A percentile compares a stretch with the other conserved stretches of the same genome.
Conservation (phyloP, 805 yeast species). For the Wickerhamiella occidentalis region DNA sequence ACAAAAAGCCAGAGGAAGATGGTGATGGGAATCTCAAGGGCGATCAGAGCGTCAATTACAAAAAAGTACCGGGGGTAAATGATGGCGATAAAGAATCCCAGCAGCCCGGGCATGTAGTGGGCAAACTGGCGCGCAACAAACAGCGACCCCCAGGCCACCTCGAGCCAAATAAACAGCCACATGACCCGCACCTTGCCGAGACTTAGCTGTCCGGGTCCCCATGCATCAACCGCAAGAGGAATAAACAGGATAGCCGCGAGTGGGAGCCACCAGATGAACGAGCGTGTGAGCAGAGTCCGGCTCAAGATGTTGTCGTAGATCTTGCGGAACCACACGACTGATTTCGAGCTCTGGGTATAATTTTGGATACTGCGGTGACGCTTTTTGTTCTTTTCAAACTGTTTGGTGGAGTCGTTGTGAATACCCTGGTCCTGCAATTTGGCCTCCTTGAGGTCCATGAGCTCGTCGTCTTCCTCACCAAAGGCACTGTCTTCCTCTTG, state of each 20-base stretch:
- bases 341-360: slow-evolving; percentile 14
- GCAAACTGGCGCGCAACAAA: slow-evolving; percentile 27
- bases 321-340: slow-evolving; percentile 15
- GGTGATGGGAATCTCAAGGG: slow-evolving; percentile 28
- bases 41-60: slow-evolving; percentile 25
- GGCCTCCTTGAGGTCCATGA: slow-evolving; percentile 19
- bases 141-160: slow-evolving; percentile 30
- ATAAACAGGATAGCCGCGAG: slow-evolving; percentile 29
- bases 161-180: slow-evolving; percentile 34
- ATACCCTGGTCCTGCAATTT: slow-evolving; percentile 14
- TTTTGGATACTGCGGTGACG: slow-evolving; percentile 18
- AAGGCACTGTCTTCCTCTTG: slow-evolving; percentile 12
- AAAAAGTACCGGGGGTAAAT: slow-evolving; percentile 26
- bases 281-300: slow-evolving; percentile 25
- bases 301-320: slow-evolving; percentile 16
- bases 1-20: slow-evolving; percentile 28
- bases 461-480: slow-evolving; percentile 10
- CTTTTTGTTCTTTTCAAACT: slow-evolving; percentile 12
- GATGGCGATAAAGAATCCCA: slow-evolving; percentile 24
- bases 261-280: slow-evolving; percentile 30
- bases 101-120: slow-evolving; percentile 26
- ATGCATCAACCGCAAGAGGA: slow-evolving; percentile 31
- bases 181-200: slow-evolving; percentile 28
- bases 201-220: slow-evolving; percentile 23
- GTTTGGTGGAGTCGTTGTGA: neutral